These are phyloP conservation scores for Diaporthe velutina DNA, from an alignment of 2,329 filamentous ascomycete genomes.

Conservation along the genomic window DNA sequence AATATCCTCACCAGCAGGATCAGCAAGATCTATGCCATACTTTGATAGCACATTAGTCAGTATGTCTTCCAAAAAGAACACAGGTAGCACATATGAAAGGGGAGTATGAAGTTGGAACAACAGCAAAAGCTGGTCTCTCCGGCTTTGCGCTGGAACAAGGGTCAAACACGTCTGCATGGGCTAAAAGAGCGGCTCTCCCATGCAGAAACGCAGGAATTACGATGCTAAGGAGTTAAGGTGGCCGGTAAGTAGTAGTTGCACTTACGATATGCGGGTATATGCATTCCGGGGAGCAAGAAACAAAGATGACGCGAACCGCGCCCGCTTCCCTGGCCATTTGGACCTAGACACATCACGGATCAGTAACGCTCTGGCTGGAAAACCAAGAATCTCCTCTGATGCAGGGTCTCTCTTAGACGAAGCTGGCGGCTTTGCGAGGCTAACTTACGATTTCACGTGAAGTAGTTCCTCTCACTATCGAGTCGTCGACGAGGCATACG, in stretches of 20 bases:
- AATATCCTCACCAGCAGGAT: background rate
- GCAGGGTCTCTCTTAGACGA: background rate
- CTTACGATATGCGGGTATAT: constrained; percentile 12
- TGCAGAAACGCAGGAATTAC: background rate
- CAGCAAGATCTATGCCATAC: constrained; percentile 19
- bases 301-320: background rate
- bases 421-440: constrained; percentile 62
- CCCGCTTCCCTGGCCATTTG: constrained; percentile 17
- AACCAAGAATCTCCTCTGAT: background rate
- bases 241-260: background rate
- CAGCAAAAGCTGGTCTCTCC: background rate
- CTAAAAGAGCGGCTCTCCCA: background rate
- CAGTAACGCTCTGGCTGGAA: background rate
- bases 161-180: background rate
- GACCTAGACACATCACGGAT: background rate
- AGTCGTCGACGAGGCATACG: constrained; percentile 89
- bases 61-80: background rate
- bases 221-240: background rate
- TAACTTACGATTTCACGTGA: constrained; percentile 85
- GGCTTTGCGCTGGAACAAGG: background rate
- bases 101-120: background rate
- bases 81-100: background rate
- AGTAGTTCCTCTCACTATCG: constrained; percentile 89
- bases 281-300: constrained; percentile 12
- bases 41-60: background rate